Base-by-base conservation (phyloP, 352 stramenopile species). In the Phytopythium delawarense region DNA sequence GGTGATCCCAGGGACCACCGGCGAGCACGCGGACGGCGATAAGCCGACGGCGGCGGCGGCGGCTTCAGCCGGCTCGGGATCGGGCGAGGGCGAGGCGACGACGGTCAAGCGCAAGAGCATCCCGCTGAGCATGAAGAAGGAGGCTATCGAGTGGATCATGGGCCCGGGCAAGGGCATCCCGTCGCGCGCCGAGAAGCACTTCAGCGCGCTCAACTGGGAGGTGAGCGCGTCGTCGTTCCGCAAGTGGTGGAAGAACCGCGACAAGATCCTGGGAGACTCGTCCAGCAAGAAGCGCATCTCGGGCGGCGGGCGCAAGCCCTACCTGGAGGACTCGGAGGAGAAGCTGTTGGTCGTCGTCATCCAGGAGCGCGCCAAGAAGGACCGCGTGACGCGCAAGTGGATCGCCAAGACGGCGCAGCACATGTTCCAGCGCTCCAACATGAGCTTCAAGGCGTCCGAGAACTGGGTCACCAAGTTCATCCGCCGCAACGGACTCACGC, bases 401-500 rank as follows among this genome's bases (percentile, higher is more conserved):
- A 92, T 92, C 65, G 81, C 84, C 69, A 88, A 86, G 69, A 91
- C 83, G 30, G 83, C 83, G 62, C 81, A 91, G 72, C 83, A 91
- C 67, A 91, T 92, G 81, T 92, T 92, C 64, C 81, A 90, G 66
- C 79, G 80, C 64, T 84, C 81, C 13, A 77, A 87, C 58, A 65
- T 72, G 60, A 81, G 64, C 23, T 92, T 92, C 56, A 91, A 91
- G 62, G 81, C 83, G 6, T 91, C 81, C 0, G 81, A 91, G 65
- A 92, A 92, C 65, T 92, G 83, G 83, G 79, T 92, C 39, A 88
- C 81, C 58, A 91, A 91, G 76, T 92, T 92, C 50, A 91, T 92
- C 59, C 78, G 78, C 49, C 81, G 83, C 40, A 90, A 92, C 59
- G 77, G 79, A 59, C 72, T 92, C 13, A 87, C 83, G 62, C 72